Conservation (phyloP, 805 yeast genomes). For the Hanseniaspora occidentalis region DNA sequence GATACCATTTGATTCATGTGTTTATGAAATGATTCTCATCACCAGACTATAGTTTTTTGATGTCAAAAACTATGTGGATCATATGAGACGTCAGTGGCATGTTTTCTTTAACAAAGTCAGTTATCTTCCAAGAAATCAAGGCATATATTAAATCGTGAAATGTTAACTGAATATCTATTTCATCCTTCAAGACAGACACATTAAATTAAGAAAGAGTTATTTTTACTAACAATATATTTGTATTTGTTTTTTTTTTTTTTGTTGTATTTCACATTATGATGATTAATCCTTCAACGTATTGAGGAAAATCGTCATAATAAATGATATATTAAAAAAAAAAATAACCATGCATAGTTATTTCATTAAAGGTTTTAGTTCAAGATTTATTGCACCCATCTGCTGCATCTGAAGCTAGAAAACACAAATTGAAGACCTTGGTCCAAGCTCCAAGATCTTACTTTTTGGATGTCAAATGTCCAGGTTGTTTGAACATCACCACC, state of each 20-base stretch:
- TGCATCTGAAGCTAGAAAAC: constrained; percentile 91
- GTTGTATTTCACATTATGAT: background rate
- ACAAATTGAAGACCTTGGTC: constrained; percentile 95
- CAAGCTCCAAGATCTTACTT: constrained; percentile 97
- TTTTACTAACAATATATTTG: background rate
- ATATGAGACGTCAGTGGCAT: too few species aligned
- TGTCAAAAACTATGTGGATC: too few species aligned
- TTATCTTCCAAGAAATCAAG: too few species aligned
- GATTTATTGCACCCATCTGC: constrained; percentile 97
- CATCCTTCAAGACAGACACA: too few species aligned
- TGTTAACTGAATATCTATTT: too few species aligned
- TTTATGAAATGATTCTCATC: too few species aligned
- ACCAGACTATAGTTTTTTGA: too few species aligned
- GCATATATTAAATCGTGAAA: too few species aligned
- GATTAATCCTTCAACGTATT: background rate
- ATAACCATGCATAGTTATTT: constrained; percentile 3
- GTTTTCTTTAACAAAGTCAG: too few species aligned
- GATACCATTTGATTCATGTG: too few species aligned
- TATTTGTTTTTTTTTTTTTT: background rate
- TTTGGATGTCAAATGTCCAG: constrained; percentile 99
- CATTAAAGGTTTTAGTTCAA: constrained; percentile 83
- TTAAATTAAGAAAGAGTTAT: background rate
- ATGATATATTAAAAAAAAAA: background rate
- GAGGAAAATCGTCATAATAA: background rate
- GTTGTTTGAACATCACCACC: constrained; percentile 97